Evolutionary conservation across 495 filamentous ascomycete genomes (phyloP).

Genomic region (Neurospora sp.): DNA sequence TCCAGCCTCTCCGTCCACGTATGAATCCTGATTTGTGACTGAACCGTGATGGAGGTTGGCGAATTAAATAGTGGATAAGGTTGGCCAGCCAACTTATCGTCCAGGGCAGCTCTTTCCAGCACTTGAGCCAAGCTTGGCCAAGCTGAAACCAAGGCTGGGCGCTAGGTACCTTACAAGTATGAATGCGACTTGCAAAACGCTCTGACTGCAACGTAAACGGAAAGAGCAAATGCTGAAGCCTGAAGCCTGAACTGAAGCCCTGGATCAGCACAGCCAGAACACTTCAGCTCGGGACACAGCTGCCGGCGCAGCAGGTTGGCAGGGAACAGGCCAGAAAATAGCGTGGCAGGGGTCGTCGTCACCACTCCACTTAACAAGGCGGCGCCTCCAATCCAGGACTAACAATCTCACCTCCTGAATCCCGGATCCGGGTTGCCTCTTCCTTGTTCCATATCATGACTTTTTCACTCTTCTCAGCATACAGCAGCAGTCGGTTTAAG

Average conservation of each 20-base stretch:
- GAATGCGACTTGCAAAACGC: neutral
- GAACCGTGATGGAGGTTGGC: neutral
- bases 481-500: neutral
- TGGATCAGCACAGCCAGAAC: neutral
- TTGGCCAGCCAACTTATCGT: conserved; percentile 31
- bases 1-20: neutral
- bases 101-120: neutral
- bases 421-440: neutral
- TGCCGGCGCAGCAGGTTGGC: neutral
- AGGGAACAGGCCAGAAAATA: conserved; percentile 6
- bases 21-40: neutral
- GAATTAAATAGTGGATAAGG: conserved; percentile 8
- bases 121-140: neutral
- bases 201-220: neutral
- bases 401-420: neutral
- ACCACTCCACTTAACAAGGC: neutral
- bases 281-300: neutral
- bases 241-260: neutral
- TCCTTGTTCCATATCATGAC: neutral
- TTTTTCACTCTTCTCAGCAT: neutral
- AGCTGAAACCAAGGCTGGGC: neutral
- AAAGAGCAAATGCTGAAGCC: neutral
- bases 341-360: conserved; percentile 5
- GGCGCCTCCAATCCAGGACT: neutral
- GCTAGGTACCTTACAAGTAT: no score